Evolutionary conservation across 1,284 basidiomycete species (phyloP).

Genomic region (Cutaneotrichosporon cyanovorans): DNA sequence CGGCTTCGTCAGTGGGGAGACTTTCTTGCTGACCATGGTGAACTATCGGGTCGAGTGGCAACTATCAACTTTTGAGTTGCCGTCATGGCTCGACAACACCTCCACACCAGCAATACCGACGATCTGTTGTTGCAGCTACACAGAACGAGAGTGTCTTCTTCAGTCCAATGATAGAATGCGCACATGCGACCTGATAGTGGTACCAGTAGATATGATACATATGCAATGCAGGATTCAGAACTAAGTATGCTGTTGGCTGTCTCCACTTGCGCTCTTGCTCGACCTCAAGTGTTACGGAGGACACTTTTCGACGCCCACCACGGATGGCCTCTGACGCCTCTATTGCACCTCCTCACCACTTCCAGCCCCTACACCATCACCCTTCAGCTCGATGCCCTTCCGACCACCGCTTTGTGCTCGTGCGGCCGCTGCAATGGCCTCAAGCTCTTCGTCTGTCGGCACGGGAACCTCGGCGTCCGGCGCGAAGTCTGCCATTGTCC

Average conservation of each 20-base stretch:
- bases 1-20: conserved; percentile 32
- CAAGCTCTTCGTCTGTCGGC: conserved; percentile 34
- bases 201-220: too few species aligned
- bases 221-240: too few species aligned
- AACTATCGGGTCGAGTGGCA: background rate
- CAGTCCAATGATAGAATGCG: too few species aligned
- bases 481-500: conserved; percentile 68
- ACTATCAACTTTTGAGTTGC: background rate
- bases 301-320: too few species aligned
- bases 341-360: conserved; percentile 36
- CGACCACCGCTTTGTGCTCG: conserved; percentile 19
- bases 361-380: conserved; percentile 32
- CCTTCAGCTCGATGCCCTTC: conserved; percentile 40
- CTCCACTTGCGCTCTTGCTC: too few species aligned
- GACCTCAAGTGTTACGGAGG: too few species aligned
- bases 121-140: too few species aligned
- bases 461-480: conserved; percentile 25
- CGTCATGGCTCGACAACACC: background rate
- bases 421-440: conserved; percentile 18
- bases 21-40: conserved; percentile 29
- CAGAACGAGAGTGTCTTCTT: too few species aligned
- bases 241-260: too few species aligned
- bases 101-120: too few species aligned
- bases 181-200: too few species aligned
- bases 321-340: too few species aligned